Conservation (phyloP, 805 yeast genomes). For the Lipomyces mesembrius region DNA sequence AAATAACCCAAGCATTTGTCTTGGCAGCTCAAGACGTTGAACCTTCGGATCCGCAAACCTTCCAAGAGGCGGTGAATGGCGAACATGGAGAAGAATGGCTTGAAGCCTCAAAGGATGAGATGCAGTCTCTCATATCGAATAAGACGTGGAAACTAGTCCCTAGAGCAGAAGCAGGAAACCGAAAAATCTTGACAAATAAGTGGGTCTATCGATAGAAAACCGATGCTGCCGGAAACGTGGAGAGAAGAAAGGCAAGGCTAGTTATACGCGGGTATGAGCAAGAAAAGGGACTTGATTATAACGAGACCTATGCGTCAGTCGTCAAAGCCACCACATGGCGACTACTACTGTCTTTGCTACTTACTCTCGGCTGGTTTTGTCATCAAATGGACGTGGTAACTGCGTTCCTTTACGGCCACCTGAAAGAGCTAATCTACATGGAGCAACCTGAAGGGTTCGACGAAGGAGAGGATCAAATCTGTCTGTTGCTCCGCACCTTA, state of each 20-base stretch:
- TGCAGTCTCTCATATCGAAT: neutral
- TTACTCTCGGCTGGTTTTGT: neutral
- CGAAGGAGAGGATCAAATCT: neutral
- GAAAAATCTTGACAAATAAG: neutral
- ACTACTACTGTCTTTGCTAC: neutral
- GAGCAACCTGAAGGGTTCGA: neutral
- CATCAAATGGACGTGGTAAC: neutral
- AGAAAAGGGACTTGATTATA: neutral
- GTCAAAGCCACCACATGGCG: slow-evolving; percentile 1
- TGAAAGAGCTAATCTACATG: neutral
- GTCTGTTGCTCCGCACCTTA: neutral
- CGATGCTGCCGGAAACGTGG: neutral
- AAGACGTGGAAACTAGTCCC: neutral
- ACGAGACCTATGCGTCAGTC: neutral
- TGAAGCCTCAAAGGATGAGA: neutral
- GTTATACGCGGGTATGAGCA: neutral
- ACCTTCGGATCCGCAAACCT: slow-evolving; percentile 1
- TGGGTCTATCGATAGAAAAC: neutral
- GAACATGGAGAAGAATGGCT: slow-evolving; percentile 1
- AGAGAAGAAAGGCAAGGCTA: slow-evolving; percentile 1
- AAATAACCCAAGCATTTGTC: neutral
- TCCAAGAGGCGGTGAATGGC: slow-evolving; percentile 1
- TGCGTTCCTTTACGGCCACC: neutral
- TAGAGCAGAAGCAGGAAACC: neutral
- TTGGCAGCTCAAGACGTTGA: neutral